Evolutionary conservation across 2,329 filamentous ascomycete genomes (phyloP).

Genomic region (Claviceps purpurea): DNA sequence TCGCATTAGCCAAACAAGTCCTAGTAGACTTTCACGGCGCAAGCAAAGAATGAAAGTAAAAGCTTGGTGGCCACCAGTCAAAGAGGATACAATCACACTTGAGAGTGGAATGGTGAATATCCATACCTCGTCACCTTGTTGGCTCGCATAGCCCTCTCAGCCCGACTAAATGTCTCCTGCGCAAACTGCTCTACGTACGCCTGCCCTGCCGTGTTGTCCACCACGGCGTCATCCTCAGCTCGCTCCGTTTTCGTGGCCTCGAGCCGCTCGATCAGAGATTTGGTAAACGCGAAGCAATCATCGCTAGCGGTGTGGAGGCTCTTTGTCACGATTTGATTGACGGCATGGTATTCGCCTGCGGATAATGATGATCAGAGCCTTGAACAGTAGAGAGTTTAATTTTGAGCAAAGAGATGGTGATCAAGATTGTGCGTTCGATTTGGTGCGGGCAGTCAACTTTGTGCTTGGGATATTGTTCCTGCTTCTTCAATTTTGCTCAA

Average conservation of each 20-base stretch:
- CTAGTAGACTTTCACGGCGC: too few species aligned
- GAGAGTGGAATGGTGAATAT: too few species aligned
- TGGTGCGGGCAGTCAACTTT: background rate
- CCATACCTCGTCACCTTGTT: conserved; percentile 67
- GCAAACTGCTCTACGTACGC: conserved; percentile 93
- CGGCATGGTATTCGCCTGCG: conserved; percentile 76
- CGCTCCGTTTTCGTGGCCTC: conserved; percentile 51
- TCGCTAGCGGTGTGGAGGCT: conserved; percentile 66
- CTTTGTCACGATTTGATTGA: conserved; percentile 78
- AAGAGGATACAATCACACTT: too few species aligned
- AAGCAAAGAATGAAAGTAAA: too few species aligned
- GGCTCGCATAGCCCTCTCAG: conserved; percentile 66
- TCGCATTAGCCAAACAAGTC: too few species aligned
- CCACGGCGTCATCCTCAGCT: conserved; percentile 65
- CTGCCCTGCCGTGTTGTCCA: conserved; percentile 74
- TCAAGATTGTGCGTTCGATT: background rate
- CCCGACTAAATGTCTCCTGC: conserved; percentile 72
- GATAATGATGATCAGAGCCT: background rate
- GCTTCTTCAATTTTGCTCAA: conserved; percentile 10
- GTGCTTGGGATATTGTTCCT: background rate
- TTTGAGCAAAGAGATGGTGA: background rate
- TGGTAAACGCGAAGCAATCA: conserved; percentile 71
- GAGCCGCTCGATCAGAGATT: conserved; percentile 76
- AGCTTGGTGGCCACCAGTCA: background rate
- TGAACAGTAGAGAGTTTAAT: background rate